A percentile compares a stretch with the other conserved stretches of the same genome.
phyloP scores from a whole-genome alignment of 2,329 filamentous ascomycete species.

The Alternaria conjuncta region DNA sequence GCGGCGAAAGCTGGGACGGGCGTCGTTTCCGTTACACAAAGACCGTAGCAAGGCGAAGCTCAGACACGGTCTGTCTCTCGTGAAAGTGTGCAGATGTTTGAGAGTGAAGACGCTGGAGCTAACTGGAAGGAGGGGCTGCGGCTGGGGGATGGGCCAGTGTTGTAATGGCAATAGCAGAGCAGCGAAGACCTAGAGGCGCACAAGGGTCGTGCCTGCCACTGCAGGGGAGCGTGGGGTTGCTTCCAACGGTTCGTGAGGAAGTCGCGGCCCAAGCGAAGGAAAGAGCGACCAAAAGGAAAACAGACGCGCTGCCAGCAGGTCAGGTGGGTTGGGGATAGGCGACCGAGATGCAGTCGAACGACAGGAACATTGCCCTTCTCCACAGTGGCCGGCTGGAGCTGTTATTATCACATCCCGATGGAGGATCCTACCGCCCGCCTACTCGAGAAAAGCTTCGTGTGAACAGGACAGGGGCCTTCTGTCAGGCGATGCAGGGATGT shows the following conservation, averaged over 20 bases:
- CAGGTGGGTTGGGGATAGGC: not conserved
- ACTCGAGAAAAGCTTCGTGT: constrained; percentile 20
- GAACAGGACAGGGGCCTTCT: constrained; percentile 20
- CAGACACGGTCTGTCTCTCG: constrained; percentile 38
- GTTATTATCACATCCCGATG: constrained; percentile 22
- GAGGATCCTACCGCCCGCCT: constrained; percentile 16
- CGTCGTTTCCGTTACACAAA: constrained; percentile 36
- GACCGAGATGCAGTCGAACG: not conserved
- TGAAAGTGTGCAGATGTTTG: constrained; percentile 17
- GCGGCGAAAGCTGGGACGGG: constrained; percentile 35
- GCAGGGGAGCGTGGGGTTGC: constrained; percentile 30
- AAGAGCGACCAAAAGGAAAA: constrained; percentile 22
- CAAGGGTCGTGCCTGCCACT: constrained; percentile 41
- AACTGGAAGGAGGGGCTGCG: constrained; percentile 18
- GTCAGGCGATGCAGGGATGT: constrained; percentile 29
- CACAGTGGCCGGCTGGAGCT: constrained; percentile 7
- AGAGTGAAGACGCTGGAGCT: constrained; percentile 3
- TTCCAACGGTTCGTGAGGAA: constrained; percentile 38
- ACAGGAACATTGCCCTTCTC: not conserved
- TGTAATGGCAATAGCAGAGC: constrained; percentile 20
- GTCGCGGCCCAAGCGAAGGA: constrained; percentile 33
- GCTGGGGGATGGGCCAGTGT: constrained; percentile 15
- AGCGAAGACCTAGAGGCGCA: constrained; percentile 27
- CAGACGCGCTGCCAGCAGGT: constrained; percentile 5
- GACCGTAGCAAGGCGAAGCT: constrained; percentile 21